Evolutionary conservation across 2,329 filamentous ascomycete species (phyloP), one percentile per base, ranked within the genome.

Genomic region (Allantophomopsis cytisporea): DNA sequence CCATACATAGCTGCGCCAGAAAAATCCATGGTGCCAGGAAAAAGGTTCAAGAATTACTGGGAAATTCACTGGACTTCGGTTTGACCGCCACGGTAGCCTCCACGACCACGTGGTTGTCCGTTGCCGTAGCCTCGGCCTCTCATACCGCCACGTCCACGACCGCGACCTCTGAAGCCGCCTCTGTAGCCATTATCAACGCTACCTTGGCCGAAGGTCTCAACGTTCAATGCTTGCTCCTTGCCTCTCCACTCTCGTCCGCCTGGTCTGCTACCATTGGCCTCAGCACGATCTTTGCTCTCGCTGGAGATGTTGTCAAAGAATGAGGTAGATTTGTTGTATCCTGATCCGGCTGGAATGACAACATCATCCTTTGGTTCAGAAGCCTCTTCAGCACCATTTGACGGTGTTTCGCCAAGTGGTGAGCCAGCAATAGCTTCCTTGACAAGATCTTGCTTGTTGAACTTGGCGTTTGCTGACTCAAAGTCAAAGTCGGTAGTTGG

Each of bases 281-380:
- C 84, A 38, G 84, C 78, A 34, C 91, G 77, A 48, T 98, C 91
- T 59, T 83, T 93, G 45, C 84, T 73, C 57, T 98, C 91, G 48
- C 85, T 94, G 1, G 86, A 94, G 47, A 98, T 95, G 60, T 98
- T 95, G 62, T 98, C 91, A 55, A 98, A 98, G 69, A 98, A 98
- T 2, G 86, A 94, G 3, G 66, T 77, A 5, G 79, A 71, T 62
- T 87, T 94, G 66, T 95, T 89, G 64, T 98, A 98, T 0, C 76
- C 71, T 21, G 61, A 57, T 30, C 66, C 62, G 6, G 66, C 68
- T 11, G 60, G 6, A 65, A 63, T 2, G 68, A 59, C 2, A 68
- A 61, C 56, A 1, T 66, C 57, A 31, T 67, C 61, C 2, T 52
- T 51, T 18, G 55, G 52, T 14, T 59, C 54, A 14, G 60, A 58